A percentile compares a stretch with the other conserved stretches of the same genome.
Conservation (phyloP, 495 filamentous ascomycete genomes). For the Talaromyces adpressus region DNA sequence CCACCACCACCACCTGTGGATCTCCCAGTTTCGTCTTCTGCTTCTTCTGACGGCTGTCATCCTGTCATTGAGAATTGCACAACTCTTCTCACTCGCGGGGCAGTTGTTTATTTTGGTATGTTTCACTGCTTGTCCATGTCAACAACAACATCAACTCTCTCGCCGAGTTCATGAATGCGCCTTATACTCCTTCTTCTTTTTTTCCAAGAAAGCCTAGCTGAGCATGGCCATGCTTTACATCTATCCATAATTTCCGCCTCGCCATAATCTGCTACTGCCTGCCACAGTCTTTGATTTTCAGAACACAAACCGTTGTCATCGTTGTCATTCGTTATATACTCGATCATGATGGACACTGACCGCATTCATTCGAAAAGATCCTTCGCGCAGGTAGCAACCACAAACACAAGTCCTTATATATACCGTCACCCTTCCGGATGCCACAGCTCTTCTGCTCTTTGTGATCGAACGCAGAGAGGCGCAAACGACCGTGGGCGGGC, state of each 20-base stretch:
- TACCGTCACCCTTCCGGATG: conserved; percentile 15
- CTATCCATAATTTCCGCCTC: neutral
- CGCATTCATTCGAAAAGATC: conserved; percentile 27
- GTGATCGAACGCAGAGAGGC: conserved; percentile 13
- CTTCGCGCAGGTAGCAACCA: conserved; percentile 43
- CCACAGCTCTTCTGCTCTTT: conserved; percentile 14
- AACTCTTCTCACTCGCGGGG: neutral
- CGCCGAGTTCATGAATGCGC: neutral
- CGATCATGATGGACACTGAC: conserved; percentile 26
- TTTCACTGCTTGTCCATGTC: neutral
- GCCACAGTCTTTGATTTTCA: neutral
- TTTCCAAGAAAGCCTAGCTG: neutral
- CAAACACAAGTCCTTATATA: conserved; percentile 16
- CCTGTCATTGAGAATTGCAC: neutral
- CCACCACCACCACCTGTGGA: conserved; percentile 1
- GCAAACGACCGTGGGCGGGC: conserved; percentile 20
- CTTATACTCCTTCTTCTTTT: neutral
- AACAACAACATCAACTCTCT: neutral
- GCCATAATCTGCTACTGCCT: neutral
- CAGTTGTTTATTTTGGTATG: conserved; percentile 8
- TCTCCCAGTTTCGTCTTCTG: conserved; percentile 4
- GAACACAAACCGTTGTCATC: neutral
- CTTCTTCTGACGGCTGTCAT: conserved; percentile 1
- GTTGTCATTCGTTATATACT: neutral
- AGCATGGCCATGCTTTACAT: neutral